Percentiles rank a stretch among this genome's conserved stretches.
Conservation (phyloP, 352 stramenopile species). For the Pythium aristosporum region DNA sequence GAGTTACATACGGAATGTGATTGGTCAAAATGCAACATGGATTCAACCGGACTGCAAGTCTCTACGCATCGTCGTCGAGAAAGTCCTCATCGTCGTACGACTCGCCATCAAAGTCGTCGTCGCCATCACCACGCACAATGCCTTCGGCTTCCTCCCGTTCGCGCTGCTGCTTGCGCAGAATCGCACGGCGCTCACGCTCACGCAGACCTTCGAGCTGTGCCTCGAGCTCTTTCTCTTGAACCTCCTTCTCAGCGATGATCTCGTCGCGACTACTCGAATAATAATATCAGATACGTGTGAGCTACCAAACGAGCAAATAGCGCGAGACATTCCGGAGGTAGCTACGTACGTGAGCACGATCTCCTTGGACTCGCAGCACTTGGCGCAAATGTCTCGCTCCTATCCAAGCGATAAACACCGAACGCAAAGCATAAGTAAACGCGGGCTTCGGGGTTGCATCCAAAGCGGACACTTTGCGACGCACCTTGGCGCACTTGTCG, state of each 20-base stretch:
- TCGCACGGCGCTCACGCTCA: constrained; percentile 74
- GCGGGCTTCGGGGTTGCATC: not conserved
- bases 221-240: constrained; percentile 54
- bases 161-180: constrained; percentile 57
- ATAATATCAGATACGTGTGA: not conserved
- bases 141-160: constrained; percentile 52
- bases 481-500: constrained; percentile 82
- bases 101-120: constrained; percentile 39
- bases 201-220: constrained; percentile 60
- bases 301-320: not conserved
- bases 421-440: constrained; percentile 2
- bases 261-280: constrained; percentile 48
- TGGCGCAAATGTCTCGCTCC: constrained; percentile 86
- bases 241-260: constrained; percentile 40
- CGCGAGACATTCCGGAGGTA: not conserved
- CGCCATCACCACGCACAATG: constrained; percentile 24
- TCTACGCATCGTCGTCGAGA: constrained; percentile 34
- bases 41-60: not conserved
- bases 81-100: constrained; percentile 53
- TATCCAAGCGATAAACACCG: not conserved
- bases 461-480: not conserved
- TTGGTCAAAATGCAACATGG: constrained; percentile 29
- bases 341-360: constrained; percentile 54
- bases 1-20: not conserved
- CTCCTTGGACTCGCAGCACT: constrained; percentile 83